Conservation (phyloP, 139 green algal species). For the Tetratostichococcus sp. region DNA sequence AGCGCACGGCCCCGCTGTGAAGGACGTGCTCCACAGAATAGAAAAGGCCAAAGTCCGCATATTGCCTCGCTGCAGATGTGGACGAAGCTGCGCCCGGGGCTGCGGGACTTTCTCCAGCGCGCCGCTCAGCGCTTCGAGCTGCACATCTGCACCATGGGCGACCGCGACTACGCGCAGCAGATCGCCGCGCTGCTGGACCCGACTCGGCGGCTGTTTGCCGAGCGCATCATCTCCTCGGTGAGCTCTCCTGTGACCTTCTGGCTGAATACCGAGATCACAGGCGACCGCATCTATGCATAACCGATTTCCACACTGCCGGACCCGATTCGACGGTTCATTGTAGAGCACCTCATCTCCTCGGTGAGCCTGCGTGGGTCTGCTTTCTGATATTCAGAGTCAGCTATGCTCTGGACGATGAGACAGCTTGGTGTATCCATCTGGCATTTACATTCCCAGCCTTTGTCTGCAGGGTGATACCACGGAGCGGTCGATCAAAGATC, state of each 20-base stretch:
- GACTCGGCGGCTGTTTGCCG: constrained; percentile 51
- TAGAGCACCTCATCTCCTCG: too few species aligned
- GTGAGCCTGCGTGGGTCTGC: too few species aligned
- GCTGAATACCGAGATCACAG: too few species aligned
- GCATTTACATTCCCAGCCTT: too few species aligned
- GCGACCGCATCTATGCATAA: too few species aligned
- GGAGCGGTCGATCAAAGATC: constrained; percentile 60
- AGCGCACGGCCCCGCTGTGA: too few species aligned
- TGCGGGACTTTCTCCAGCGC: constrained; percentile 56
- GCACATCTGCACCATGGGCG: constrained; percentile 95
- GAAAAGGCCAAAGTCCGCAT: too few species aligned
- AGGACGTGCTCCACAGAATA: too few species aligned
- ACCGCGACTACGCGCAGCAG: constrained; percentile 79
- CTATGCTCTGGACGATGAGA: too few species aligned
- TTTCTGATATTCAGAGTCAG: too few species aligned
- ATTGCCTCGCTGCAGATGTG: constrained; percentile 69
- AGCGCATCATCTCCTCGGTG: constrained; percentile 59
- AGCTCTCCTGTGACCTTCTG: background rate
- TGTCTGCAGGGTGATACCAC: constrained; percentile 56
- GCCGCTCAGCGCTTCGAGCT: constrained; percentile 68
- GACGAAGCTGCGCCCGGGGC: constrained; percentile 88
- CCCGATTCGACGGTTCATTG: too few species aligned
- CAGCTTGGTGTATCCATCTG: background rate
- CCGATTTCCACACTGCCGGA: too few species aligned
- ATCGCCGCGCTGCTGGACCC: constrained; percentile 86